phyloP scores from a whole-genome alignment of 2,329 filamentous ascomycete genomes.

The Beauveria australis region DNA sequence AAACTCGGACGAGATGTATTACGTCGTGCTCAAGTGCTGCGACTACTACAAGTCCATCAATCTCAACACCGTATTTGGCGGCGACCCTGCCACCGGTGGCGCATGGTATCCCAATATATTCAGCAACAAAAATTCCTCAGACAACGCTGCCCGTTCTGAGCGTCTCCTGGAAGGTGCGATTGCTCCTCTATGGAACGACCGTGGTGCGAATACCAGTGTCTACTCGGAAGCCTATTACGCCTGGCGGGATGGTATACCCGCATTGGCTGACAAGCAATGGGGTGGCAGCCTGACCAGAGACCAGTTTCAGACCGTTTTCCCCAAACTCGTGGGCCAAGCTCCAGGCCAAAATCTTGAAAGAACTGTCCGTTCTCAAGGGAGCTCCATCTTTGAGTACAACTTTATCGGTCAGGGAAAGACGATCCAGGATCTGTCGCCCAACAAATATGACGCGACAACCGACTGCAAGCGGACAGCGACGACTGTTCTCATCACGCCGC shows the following conservation, averaged over 20 bases:
- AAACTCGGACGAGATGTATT: conserved; percentile 19
- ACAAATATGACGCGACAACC: conserved; percentile 22
- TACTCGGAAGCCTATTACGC: conserved; percentile 19
- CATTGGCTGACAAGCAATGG: conserved; percentile 21
- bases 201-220: conserved; percentile 18
- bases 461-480: conserved; percentile 25
- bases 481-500: conserved; percentile 23
- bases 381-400: conserved; percentile 16
- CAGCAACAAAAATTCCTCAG: conserved; percentile 9
- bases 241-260: conserved; percentile 18
- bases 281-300: conserved; percentile 15
- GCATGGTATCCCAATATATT: conserved; percentile 19
- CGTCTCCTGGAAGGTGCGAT: conserved; percentile 16
- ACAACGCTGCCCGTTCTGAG: no score
- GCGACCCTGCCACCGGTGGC: conserved; percentile 11
- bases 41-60: conserved; percentile 40
- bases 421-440: conserved; percentile 15
- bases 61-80: conserved; percentile 28
- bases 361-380: conserved; percentile 11
- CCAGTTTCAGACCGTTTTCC: conserved; percentile 12
- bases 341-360: conserved; percentile 18
- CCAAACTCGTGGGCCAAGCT: conserved; percentile 11
- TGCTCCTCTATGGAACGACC: conserved; percentile 19
- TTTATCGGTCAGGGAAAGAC: conserved; percentile 13
- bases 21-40: conserved; percentile 24